Percentiles rank a stretch among this genome's conserved stretches.
Evolutionary conservation across 2,329 filamentous ascomycete species (phyloP).

Genomic region (Proliferodiscus dingleyae): DNA sequence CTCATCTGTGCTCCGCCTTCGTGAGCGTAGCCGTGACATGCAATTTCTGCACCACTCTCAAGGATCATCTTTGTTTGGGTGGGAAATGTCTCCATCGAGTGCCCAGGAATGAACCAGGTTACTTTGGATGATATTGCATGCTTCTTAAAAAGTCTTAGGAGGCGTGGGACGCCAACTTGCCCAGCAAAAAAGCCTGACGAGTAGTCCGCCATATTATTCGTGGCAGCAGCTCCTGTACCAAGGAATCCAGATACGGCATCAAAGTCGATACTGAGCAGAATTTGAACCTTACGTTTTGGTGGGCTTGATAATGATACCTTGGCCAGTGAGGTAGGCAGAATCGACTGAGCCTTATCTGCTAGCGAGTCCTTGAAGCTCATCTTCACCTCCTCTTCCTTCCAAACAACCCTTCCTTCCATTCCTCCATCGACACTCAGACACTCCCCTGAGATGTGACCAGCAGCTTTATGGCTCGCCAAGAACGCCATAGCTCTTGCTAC

Average conservation of each 20-base stretch:
- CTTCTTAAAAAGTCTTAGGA: conserved; percentile 49
- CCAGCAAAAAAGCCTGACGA: conserved; percentile 51
- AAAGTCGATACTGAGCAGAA: conserved; percentile 22
- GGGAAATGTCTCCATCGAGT: conserved; percentile 54
- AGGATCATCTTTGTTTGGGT: conserved; percentile 45
- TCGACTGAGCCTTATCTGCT: conserved; percentile 5
- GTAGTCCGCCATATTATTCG: conserved; percentile 52
- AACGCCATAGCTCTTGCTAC: conserved; percentile 74
- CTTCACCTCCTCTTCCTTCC: conserved; percentile 36
- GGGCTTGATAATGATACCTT: neutral
- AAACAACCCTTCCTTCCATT: conserved; percentile 42
- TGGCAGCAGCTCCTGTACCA: conserved; percentile 45
- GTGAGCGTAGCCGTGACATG: conserved; percentile 24
- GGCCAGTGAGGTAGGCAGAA: conserved; percentile 2
- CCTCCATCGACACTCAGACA: conserved; percentile 47
- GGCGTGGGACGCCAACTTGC: conserved; percentile 50
- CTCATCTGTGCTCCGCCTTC: conserved; percentile 41
- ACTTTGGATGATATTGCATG: conserved; percentile 46
- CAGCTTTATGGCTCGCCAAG: conserved; percentile 61
- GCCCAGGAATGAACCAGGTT: conserved; percentile 57
- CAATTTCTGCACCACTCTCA: conserved; percentile 49
- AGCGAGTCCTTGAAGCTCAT: neutral
- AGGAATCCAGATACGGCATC: conserved; percentile 57
- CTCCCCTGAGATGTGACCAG: conserved; percentile 50
- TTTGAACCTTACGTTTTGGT: conserved; percentile 16